These are phyloP conservation scores for Metarhizium anisopliae DNA, from an alignment of 2,329 filamentous ascomycete species.

Conservation along the genomic window DNA sequence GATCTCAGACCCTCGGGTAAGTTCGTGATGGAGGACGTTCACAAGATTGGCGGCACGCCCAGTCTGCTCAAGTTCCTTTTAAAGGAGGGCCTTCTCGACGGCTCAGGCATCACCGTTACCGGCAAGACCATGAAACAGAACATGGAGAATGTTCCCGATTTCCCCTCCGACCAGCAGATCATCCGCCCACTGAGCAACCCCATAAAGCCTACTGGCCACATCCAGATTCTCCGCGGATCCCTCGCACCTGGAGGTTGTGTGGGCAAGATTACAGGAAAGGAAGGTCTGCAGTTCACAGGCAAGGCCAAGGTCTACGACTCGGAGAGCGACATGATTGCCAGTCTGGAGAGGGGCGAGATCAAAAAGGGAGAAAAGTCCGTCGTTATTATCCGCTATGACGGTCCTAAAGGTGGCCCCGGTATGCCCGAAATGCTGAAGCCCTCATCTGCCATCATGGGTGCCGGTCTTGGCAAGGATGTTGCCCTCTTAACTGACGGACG, in stretches of 20 bases:
- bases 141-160: conserved; percentile 63
- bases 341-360: conserved; percentile 68
- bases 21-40: conserved; percentile 77
- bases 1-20: conserved; percentile 81
- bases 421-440: conserved; percentile 96
- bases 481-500: conserved; percentile 67
- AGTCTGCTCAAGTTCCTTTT: conserved; percentile 82
- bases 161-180: conserved; percentile 69
- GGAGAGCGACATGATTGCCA: conserved; percentile 70
- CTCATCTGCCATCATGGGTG: conserved; percentile 87
- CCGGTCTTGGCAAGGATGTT: conserved; percentile 67
- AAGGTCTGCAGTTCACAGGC: conserved; percentile 74
- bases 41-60: conserved; percentile 80
- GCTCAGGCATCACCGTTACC: conserved; percentile 73
- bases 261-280: conserved; percentile 91
- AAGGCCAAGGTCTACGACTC: conserved; percentile 78
- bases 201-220: conserved; percentile 79
- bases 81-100: conserved; percentile 73
- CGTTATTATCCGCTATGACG: conserved; percentile 85
- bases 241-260: conserved; percentile 81
- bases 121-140: conserved; percentile 87
- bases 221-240: conserved; percentile 80
- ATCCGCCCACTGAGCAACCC: conserved; percentile 74
- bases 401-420: conserved; percentile 84
- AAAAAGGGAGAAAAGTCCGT: conserved; percentile 83